Percentiles rank a stretch among this genome's conserved stretches.
phyloP scores from a whole-genome alignment of 108 stramenopile species.

The Fragilaria crotonensis region DNA sequence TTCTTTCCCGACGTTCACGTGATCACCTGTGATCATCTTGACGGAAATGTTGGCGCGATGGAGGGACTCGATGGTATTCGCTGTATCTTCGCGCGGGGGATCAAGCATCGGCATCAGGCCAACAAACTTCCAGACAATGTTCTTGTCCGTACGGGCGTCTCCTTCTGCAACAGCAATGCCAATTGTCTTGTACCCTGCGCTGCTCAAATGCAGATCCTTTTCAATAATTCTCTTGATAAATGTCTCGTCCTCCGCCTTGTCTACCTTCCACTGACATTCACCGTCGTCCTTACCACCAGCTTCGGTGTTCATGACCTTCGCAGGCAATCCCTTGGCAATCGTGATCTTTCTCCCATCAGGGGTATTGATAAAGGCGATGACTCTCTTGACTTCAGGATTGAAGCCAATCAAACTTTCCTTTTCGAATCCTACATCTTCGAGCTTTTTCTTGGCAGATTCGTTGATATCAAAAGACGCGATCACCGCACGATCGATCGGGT shows the following conservation, averaged over 20 bases:
- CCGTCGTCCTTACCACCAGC: conserved; percentile 56
- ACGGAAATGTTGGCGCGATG: conserved; percentile 64
- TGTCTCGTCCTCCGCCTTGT: conserved; percentile 16
- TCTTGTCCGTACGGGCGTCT: conserved; percentile 35
- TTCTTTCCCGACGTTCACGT: conserved; percentile 53
- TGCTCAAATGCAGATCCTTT: conserved; percentile 26
- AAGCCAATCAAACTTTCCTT: conserved; percentile 68
- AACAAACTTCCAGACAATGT: conserved; percentile 49
- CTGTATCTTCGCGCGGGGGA: conserved; percentile 75
- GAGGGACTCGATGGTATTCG: conserved; percentile 55
- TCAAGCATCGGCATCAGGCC: conserved; percentile 84
- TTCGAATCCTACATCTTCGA: conserved; percentile 30
- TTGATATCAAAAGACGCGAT: conserved; percentile 33
- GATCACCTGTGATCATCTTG: conserved; percentile 88
- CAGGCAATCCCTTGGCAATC: conserved; percentile 70
- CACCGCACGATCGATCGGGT: conserved; percentile 79
- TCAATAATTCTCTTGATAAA: conserved; percentile 16
- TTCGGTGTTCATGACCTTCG: conserved; percentile 62
- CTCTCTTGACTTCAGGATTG: conserved; percentile 54
- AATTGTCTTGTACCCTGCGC: conserved; percentile 69
- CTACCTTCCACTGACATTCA: conserved; percentile 68
- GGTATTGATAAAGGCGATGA: conserved; percentile 43
- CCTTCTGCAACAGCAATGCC: conserved; percentile 47
- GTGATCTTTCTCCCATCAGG: too few species aligned
- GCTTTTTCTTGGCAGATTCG: neutral